A percentile compares a stretch with the other conserved stretches of the same genome.
Conservation (phyloP, 2,329 filamentous ascomycete species). For the Penicillium nordicum region DNA sequence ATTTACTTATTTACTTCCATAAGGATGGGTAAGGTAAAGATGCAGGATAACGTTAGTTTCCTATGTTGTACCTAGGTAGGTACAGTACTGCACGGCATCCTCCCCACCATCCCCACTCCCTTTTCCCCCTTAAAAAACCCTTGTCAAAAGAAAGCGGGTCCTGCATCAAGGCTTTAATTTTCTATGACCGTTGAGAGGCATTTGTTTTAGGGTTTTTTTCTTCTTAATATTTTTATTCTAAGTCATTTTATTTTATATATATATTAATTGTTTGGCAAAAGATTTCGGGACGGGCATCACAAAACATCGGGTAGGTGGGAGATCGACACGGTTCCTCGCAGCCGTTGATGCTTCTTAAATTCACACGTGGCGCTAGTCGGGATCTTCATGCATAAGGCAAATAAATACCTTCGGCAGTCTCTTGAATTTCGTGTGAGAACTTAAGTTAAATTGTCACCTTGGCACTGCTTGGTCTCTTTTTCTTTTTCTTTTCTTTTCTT, state of each 20-base stretch:
- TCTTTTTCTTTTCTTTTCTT: not conserved
- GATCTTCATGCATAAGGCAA: slow-evolving; percentile 35
- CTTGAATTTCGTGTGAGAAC: not conserved
- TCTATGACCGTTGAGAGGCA: slow-evolving; percentile 3
- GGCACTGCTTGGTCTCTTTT: not conserved
- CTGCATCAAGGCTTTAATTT: slow-evolving; percentile 15
- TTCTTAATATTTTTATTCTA: not conserved
- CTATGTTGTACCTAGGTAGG: too few relatives aligned
- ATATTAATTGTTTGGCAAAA: not conserved
- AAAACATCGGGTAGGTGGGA: slow-evolving; percentile 32
- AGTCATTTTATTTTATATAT: not conserved
- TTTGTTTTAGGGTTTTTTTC: not conserved
- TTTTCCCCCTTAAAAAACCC: slow-evolving; percentile 4
- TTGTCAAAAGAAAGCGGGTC: slow-evolving; percentile 17
- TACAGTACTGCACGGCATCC: slow-evolving; percentile 9
- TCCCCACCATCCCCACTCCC: slow-evolving; percentile 8
- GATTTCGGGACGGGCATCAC: slow-evolving; percentile 6
- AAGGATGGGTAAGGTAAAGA: slow-evolving; percentile 7
- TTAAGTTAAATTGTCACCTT: not conserved
- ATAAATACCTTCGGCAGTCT: slow-evolving; percentile 4
- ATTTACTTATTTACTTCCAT: not conserved
- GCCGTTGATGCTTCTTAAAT: slow-evolving; percentile 36
- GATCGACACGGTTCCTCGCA: slow-evolving; percentile 39
- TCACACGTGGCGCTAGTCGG: slow-evolving; percentile 39
- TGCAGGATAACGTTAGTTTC: slow-evolving; percentile 1